Base-by-base conservation (phyloP, 1,284 basidiomycete genomes). In the Grifola frondosa region DNA sequence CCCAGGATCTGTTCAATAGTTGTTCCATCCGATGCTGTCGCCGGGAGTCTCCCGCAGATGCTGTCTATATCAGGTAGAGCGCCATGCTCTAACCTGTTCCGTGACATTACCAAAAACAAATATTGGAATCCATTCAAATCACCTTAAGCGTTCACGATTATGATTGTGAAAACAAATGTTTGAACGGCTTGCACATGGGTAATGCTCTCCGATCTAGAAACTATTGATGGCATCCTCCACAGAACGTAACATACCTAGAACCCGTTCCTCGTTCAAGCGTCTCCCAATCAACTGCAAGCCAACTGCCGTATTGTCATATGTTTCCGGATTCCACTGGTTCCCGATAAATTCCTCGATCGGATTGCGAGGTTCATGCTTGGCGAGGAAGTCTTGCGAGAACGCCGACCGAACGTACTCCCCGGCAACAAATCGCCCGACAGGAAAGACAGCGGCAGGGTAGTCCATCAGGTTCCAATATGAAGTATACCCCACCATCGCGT, bases 401-500 rank as follows among this genome's bases (percentile, higher is more conserved):
- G 57, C 50, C 41, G 45, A 20, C 22, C 53, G 44, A 17, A 30
- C 37, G 43, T 54, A 53, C 16, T 41, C 56, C 25, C 48, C 46
- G 3, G 60, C 54, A 36, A 41, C 50, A 50, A 58, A 57, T 31
- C 60, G 54, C n/a, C 67, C 69, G 25, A 72, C 70, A 23, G 80
- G 81, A 60, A 84, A 75, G 12, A 74, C 75, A 9, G 68, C 71
- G 15, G 68, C 69, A 3, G 78, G 68, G 44, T 74, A 77, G 59
- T 84, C 80, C 47, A 73, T 58, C 42, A 81, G 50, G 53, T 84
- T 84, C 73, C 77, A 80, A 49, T 77, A 72, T 2, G 70, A 71
- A 11, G 71, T 73, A 56, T 80, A 80, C 4, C 66, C 74, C 71
- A 75, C 71, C 72, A 77, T 25, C 69, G 63, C 17, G 72, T 73